phyloP scores from a whole-genome alignment of 371 early-diverging fungal genomes.

The Saksenaea vasiformis region DNA sequence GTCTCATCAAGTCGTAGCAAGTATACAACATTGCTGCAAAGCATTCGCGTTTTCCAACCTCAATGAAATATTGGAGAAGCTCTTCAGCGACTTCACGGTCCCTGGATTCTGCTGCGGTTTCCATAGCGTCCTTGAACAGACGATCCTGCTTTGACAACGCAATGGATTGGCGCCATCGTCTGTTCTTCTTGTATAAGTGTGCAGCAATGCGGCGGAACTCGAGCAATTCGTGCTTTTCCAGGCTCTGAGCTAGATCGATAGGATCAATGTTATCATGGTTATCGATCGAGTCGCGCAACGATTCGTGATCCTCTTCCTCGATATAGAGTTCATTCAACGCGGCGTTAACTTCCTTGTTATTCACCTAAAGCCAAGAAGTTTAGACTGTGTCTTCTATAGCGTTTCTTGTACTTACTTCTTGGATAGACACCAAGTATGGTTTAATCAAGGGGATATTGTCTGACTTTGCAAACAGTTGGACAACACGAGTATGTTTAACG shows the following conservation, averaged over 20 bases:
- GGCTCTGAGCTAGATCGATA: constrained; percentile 83
- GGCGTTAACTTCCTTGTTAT: constrained; percentile 91
- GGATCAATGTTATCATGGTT: constrained; percentile 92
- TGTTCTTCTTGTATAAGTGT: constrained; percentile 91
- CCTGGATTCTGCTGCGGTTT: constrained; percentile 89
- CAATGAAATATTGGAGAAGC: constrained; percentile 91
- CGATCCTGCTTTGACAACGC: constrained; percentile 93
- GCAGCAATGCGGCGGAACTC: constrained; percentile 97
- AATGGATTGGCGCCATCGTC: constrained; percentile 94
- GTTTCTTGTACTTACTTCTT: constrained; percentile 50
- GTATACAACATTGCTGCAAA: constrained; percentile 90
- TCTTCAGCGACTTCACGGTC: constrained; percentile 90
- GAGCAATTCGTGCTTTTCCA: constrained; percentile 93
- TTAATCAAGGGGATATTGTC: constrained; percentile 96
- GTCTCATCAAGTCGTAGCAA: constrained; percentile 92
- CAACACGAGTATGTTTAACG: constrained; percentile 96
- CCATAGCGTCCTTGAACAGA: constrained; percentile 97
- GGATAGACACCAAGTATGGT: constrained; percentile 89
- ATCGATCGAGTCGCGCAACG: constrained; percentile 90
- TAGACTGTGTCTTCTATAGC: not conserved
- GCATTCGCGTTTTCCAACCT: constrained; percentile 85
- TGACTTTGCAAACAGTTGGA: constrained; percentile 93
- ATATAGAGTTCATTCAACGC: constrained; percentile 95
- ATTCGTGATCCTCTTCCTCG: constrained; percentile 94
- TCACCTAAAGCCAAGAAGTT: constrained; percentile 35